These are phyloP conservation scores for Alternaria postmessia DNA, from an alignment of 2,329 filamentous ascomycete species.

Conservation along the genomic window DNA sequence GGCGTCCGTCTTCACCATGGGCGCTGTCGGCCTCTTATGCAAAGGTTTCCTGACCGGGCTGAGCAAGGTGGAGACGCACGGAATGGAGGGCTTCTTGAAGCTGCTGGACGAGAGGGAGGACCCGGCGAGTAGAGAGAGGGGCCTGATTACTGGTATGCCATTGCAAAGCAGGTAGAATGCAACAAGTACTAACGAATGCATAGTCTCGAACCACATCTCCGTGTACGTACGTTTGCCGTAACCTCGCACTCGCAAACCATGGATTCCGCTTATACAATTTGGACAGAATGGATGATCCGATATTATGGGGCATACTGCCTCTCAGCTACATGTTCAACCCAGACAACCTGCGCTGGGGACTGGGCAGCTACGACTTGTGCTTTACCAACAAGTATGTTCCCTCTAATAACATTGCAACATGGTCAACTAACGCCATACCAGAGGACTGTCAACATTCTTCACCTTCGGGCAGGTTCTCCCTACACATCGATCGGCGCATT, in stretches of 20 bases:
- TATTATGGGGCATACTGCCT: slow-evolving; percentile 92
- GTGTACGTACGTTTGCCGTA: slow-evolving; percentile 70
- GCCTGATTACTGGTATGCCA: slow-evolving; percentile 79
- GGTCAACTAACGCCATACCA: slow-evolving; percentile 49
- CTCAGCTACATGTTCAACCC: slow-evolving; percentile 74
- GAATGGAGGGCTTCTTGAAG: slow-evolving; percentile 76
- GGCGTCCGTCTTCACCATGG: slow-evolving; percentile 77
- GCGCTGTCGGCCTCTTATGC: slow-evolving; percentile 73
- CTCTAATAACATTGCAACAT: too few relatives aligned
- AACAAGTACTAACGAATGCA: slow-evolving; percentile 22
- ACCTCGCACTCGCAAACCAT: slow-evolving; percentile 7
- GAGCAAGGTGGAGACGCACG: slow-evolving; percentile 78
- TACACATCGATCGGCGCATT: slow-evolving; percentile 82
- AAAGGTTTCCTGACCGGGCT: slow-evolving; percentile 78
- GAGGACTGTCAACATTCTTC: slow-evolving; percentile 80
- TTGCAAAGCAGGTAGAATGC: not conserved
- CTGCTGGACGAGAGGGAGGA: slow-evolving; percentile 78
- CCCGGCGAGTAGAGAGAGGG: slow-evolving; percentile 71
- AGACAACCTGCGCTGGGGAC: slow-evolving; percentile 81
- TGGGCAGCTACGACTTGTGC: slow-evolving; percentile 95
- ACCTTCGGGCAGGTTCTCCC: slow-evolving; percentile 88
- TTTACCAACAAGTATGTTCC: slow-evolving; percentile 78
- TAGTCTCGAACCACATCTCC: slow-evolving; percentile 88
- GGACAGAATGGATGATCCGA: slow-evolving; percentile 85
- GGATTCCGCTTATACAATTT: slow-evolving; percentile 22